A percentile compares a stretch with the other conserved stretches of the same genome.
Conservation (phyloP, 2,329 filamentous ascomycete species). For the Fusarium begoniae region DNA sequence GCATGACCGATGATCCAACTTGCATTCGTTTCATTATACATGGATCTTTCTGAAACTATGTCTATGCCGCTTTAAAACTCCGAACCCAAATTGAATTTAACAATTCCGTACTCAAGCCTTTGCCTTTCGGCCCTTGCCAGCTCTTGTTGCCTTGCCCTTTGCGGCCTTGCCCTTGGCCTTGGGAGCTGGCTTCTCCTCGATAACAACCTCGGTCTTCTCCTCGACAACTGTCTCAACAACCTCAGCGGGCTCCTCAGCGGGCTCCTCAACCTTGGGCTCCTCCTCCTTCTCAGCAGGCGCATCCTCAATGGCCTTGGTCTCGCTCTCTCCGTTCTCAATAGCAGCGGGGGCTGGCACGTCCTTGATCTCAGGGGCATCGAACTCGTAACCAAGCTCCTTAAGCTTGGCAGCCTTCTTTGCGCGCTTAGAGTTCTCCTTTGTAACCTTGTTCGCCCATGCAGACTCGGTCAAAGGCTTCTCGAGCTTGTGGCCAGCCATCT, state of each 20-base stretch:
- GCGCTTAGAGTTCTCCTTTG: conserved; percentile 77
- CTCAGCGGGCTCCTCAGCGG: conserved; percentile 38
- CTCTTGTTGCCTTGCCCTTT: conserved; percentile 37
- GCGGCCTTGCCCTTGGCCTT: conserved; percentile 50
- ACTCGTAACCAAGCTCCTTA: conserved; percentile 84
- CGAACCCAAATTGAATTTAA: conserved; percentile 31
- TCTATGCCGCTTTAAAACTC: conserved; percentile 43
- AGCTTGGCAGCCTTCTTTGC: conserved; percentile 76
- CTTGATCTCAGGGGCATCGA: conserved; percentile 78
- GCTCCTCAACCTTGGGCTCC: conserved; percentile 41
- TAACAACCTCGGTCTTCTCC: conserved; percentile 39
- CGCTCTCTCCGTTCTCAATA: conserved; percentile 47
- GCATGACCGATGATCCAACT: conserved; percentile 28
- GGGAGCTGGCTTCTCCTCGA: conserved; percentile 36
- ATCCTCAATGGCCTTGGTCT: conserved; percentile 51
- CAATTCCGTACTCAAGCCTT: conserved; percentile 47
- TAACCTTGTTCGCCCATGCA: conserved; percentile 80
- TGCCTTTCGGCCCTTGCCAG: conserved; percentile 48
- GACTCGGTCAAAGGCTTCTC: conserved; percentile 77
- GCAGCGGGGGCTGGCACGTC: conserved; percentile 53
- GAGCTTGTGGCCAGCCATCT: conserved; percentile 80
- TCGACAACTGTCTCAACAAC: conserved; percentile 35
- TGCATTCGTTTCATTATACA: conserved; percentile 44
- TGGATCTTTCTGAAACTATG: conserved; percentile 37
- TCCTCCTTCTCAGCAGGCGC: conserved; percentile 47